Evolutionary conservation across 768 basidiomycete genomes (phyloP).

Genomic region (Candolleomyces aberdarensis): DNA sequence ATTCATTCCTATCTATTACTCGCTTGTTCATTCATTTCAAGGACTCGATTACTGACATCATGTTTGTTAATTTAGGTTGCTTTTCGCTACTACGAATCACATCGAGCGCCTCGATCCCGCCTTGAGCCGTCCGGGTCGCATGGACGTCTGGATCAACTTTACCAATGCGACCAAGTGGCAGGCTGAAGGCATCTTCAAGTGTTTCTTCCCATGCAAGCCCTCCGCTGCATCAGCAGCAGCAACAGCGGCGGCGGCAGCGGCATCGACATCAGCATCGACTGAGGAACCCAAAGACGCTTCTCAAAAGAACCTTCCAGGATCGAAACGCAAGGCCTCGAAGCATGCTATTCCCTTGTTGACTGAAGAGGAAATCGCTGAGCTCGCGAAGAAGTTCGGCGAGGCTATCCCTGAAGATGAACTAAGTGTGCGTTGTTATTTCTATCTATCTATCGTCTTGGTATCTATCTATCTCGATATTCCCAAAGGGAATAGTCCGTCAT

Average conservation of each 20-base stretch:
- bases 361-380: conserved; percentile 71
- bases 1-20: background rate
- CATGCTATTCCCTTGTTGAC: conserved; percentile 67
- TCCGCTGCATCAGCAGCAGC: conserved; percentile 22
- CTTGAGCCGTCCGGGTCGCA: conserved; percentile 82
- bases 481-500: background rate
- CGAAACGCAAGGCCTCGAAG: conserved; percentile 57
- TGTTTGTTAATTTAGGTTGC: conserved; percentile 44
- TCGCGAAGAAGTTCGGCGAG: conserved; percentile 80
- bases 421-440: conserved; percentile 49
- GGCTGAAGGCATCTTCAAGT: conserved; percentile 90
- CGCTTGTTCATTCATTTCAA: background rate
- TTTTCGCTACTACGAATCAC: conserved; percentile 93
- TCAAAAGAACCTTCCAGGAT: conserved; percentile 62
- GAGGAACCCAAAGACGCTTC: conserved; percentile 41
- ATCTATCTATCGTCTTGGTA: background rate
- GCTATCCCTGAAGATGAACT: conserved; percentile 85
- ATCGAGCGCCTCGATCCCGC: conserved; percentile 91
- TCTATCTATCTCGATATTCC: background rate
- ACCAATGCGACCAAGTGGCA: conserved; percentile 91
- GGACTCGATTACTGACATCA: conserved; percentile 6
- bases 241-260: conserved; percentile 18
- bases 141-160: conserved; percentile 93
- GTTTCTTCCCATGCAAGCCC: conserved; percentile 80
- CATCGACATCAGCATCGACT: conserved; percentile 5